A percentile compares a stretch with the other conserved stretches of the same genome.
These are phyloP conservation scores for Cicer yamashitae DNA, from an alignment of 306 rosid genomes.

Conservation along the genomic window DNA sequence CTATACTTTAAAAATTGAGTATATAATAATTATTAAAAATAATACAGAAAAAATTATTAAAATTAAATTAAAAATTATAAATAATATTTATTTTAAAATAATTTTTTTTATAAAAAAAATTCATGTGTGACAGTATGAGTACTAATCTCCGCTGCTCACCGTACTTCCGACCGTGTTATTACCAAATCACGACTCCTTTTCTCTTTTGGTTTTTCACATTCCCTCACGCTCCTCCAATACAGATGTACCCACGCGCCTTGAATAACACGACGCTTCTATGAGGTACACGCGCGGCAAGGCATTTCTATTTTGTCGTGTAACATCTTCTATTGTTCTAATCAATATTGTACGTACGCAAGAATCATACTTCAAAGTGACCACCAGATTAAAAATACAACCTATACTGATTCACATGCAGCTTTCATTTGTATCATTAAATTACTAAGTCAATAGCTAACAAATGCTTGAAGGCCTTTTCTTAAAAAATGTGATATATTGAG, in stretches of 20 bases:
- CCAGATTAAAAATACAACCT: neutral
- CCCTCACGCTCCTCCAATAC: neutral
- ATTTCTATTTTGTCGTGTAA: neutral
- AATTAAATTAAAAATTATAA: too few relatives aligned
- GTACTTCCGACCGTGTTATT: slow-evolving; percentile 60
- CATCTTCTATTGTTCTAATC: too few relatives aligned
- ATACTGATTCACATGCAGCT: neutral
- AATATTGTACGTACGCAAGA: neutral
- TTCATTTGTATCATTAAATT: neutral
- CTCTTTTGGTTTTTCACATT: neutral
- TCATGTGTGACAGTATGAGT: too few relatives aligned
- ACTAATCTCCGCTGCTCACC: too few relatives aligned
- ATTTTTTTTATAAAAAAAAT: too few relatives aligned
- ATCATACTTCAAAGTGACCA: neutral
- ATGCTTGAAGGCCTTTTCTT: too few relatives aligned
- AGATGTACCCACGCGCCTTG: neutral
- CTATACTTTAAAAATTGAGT: too few relatives aligned
- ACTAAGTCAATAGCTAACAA: too few relatives aligned
- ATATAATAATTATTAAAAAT: too few relatives aligned
- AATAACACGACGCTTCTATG: neutral
- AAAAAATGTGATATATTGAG: too few relatives aligned
- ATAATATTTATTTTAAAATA: too few relatives aligned
- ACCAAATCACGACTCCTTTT: slow-evolving; percentile 56
- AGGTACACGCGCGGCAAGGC: neutral
- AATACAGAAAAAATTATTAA: too few relatives aligned